These are phyloP conservation scores for Pestalotiopsis sp. DNA, from an alignment of 2,329 filamentous ascomycete species.

Conservation along the genomic window DNA sequence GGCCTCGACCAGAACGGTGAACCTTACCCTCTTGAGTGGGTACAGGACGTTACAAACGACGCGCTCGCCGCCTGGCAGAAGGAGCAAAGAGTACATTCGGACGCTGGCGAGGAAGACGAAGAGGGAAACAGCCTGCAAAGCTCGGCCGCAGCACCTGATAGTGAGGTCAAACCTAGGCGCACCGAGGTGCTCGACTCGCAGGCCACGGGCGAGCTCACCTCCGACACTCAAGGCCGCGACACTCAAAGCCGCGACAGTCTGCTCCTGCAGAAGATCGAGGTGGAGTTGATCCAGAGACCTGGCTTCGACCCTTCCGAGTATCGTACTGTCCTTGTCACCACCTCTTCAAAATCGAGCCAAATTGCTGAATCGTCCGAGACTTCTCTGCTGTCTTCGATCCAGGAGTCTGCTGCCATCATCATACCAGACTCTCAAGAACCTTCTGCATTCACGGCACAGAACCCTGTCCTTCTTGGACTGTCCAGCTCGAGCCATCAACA, in stretches of 20 bases:
- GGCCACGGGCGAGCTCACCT: conserved; percentile 1
- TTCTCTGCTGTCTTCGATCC: neutral
- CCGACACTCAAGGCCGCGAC: neutral
- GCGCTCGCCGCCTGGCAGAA: conserved; percentile 27
- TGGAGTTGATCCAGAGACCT: conserved; percentile 19
- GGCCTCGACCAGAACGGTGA: conserved; percentile 48
- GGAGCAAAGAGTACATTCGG: conserved; percentile 14
- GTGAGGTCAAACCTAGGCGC: neutral
- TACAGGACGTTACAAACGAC: conserved; percentile 22
- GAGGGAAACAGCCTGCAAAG: neutral
- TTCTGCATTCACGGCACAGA: conserved; percentile 22
- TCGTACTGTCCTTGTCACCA: conserved; percentile 10
- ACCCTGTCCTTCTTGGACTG: conserved; percentile 14
- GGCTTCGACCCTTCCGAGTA: conserved; percentile 22
- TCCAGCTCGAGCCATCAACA: neutral
- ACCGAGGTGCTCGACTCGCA: conserved; percentile 2
- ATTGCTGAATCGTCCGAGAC: conserved; percentile 8
- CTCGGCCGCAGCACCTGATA: conserved; percentile 4
- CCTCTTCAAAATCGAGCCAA: conserved; percentile 14
- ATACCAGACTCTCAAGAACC: conserved; percentile 33
- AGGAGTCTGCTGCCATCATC: neutral
- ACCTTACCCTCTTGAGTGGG: conserved; percentile 54
- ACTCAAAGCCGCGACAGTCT: conserved; percentile 1
- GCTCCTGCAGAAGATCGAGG: conserved; percentile 11
- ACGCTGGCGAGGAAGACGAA: neutral